Base-by-base conservation (phyloP, 176 grass and related monocot genomes). In the Carex pumila region DNA sequence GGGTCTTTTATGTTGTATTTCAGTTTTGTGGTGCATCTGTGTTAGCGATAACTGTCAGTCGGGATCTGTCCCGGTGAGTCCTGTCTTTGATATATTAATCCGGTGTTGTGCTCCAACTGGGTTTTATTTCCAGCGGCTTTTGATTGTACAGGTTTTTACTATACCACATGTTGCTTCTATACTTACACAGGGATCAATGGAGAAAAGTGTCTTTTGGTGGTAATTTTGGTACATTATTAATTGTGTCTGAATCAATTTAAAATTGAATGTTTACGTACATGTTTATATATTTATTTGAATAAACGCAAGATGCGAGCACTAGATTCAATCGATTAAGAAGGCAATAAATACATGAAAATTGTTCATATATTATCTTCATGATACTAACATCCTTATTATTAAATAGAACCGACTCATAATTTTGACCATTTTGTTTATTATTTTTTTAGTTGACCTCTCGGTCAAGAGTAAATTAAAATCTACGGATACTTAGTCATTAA, bases 61-160 rank as follows among this genome's bases (percentile, higher is more conserved):
- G 5, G 71, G 45, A 49, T 69, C 13, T 25, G 6, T 25, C 49
- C 12, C 29, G 45, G 10, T 21, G 11, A 53, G 45, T 3, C 43
- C 11, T 55, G n/a, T 76, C 18, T 55, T 21, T 55, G 47, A 56
- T 15, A 19, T 31, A 30, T 77, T 22, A 32, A 52, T 47, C 18
- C 21, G 47, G 71, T 30, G 18, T 22, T 75, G 49, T 21, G 8
- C 71, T 55, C 25, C 12, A 56, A 50, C 72, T 77, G 72, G 72
- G 72, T 77, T 77, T 56, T 77, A 77, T 56, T 32, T 75, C 71
- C 71, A 75, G 71, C 54, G 71, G 21, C 17, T 77, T 56, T 55
- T 77, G 2, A 74, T 77, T 77, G 72, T 77, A 54, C 49, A 55
- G 49, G 12, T 31, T 77, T 56, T 56, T 14, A 32, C 11, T 15